Conservation (phyloP, 768 basidiomycete genomes). For the Amanita rubescens region DNA sequence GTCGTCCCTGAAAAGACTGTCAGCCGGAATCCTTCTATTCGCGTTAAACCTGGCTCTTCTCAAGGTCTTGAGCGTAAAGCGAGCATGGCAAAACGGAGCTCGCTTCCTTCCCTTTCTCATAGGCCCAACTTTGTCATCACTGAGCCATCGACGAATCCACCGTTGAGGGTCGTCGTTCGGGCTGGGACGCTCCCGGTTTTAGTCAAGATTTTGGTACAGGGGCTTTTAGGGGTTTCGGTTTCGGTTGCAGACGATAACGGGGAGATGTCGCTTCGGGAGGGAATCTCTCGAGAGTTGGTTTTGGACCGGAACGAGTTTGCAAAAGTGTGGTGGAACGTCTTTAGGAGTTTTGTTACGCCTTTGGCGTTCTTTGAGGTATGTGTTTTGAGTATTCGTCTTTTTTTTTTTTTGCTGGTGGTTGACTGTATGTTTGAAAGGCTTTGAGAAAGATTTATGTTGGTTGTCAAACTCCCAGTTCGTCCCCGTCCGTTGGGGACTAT, state of each 20-base stretch:
- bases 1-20: constrained; percentile 32
- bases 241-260: constrained; percentile 84
- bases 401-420: not conserved
- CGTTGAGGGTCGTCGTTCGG: constrained; percentile 69
- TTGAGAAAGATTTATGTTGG: constrained; percentile 67
- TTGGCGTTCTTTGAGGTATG: constrained; percentile 79
- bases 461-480: constrained; percentile 35
- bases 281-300: constrained; percentile 62
- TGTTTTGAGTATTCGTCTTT: not conserved
- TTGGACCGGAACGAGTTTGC: constrained; percentile 72
- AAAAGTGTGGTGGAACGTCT: constrained; percentile 77
- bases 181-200: constrained; percentile 72
- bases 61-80: constrained; percentile 71
- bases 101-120: constrained; percentile 69
- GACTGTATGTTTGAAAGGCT: constrained; percentile 36
- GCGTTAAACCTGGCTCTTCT: constrained; percentile 65
- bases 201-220: constrained; percentile 70
- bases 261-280: constrained; percentile 70
- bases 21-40: constrained; percentile 63
- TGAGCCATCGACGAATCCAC: constrained; percentile 62
- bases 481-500: constrained; percentile 37
- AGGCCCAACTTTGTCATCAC: constrained; percentile 48
- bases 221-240: constrained; percentile 68
- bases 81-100: constrained; percentile 67
- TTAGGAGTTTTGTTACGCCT: constrained; percentile 76